Evolutionary conservation across 371 early-diverging fungal genomes (phyloP).

Genomic region (Rozella allomycis): DNA sequence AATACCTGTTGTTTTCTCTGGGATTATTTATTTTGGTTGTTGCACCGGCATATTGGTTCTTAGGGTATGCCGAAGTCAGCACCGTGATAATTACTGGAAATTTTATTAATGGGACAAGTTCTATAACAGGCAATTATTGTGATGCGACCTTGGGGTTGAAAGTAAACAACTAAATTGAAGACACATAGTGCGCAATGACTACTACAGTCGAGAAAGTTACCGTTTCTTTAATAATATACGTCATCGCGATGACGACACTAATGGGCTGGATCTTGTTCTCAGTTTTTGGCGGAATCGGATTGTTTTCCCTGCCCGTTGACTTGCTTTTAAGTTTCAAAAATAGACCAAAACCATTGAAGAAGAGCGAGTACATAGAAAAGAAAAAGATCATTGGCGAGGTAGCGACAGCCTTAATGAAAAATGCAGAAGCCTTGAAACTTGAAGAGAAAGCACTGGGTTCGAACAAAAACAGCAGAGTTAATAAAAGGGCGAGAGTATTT

Average conservation of each 20-base stretch:
- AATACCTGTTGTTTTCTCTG: slow-evolving; percentile 22
- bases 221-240: slow-evolving; percentile 21
- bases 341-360: slow-evolving; percentile 24
- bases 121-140: not conserved
- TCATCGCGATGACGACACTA: slow-evolving; percentile 20
- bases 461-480: slow-evolving; percentile 2
- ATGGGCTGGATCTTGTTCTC: slow-evolving; percentile 29
- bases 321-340: slow-evolving; percentile 18
- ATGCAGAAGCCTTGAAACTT: slow-evolving; percentile 10
- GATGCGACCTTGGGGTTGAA: too few species aligned
- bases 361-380: slow-evolving; percentile 15
- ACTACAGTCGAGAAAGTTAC: slow-evolving; percentile 3
- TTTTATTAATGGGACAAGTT: slow-evolving; percentile 5
- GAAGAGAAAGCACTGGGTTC: slow-evolving; percentile 8
- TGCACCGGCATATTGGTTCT: slow-evolving; percentile 13
- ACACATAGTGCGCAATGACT: slow-evolving; percentile 1
- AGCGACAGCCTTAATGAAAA: slow-evolving; percentile 18
- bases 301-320: slow-evolving; percentile 22
- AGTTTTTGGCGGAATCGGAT: slow-evolving; percentile 30
- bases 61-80: slow-evolving; percentile 17
- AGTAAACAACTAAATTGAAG: too few species aligned
- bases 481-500: not conserved
- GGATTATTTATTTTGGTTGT: slow-evolving; percentile 13
- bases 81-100: slow-evolving; percentile 6
- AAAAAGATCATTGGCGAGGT: slow-evolving; percentile 25